Conservation (phyloP, 148 eudicot species). For the Pharnaceum exiguum region DNA sequence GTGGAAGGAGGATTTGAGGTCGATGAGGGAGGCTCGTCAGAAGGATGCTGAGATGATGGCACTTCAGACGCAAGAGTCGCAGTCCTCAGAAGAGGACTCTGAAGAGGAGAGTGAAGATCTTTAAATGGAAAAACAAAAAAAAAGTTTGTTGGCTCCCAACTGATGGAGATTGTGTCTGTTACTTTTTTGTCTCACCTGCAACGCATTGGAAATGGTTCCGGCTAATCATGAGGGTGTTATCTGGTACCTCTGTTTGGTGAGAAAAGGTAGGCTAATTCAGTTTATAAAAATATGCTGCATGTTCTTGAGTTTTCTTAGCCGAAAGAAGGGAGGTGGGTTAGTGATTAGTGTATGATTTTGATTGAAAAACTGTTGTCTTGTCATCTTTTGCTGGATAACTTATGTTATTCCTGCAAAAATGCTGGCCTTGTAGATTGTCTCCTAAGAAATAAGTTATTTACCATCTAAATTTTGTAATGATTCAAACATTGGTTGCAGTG, state of each 20-base stretch:
- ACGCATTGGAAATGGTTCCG: neutral
- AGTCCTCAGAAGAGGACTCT: too few species aligned
- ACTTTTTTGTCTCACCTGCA: neutral
- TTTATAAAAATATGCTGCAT: neutral
- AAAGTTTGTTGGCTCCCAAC: neutral
- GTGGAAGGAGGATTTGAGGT: constrained; percentile 44
- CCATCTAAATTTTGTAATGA: too few species aligned
- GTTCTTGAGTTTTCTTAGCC: neutral
- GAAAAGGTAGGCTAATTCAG: neutral
- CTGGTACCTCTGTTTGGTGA: neutral
- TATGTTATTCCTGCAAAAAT: too few species aligned
- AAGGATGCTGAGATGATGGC: constrained; percentile 50
- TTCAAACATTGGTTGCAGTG: too few species aligned
- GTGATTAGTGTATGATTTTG: neutral
- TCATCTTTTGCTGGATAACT: too few species aligned
- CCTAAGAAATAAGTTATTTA: too few species aligned
- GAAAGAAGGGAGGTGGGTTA: neutral
- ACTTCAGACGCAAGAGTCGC: constrained; percentile 5
- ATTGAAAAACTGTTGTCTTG: too few species aligned
- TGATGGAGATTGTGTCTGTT: neutral
- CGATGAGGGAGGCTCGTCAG: constrained; percentile 33
- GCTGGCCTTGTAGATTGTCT: too few species aligned
- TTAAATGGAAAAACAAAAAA: neutral
- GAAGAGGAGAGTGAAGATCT: constrained; percentile 17
- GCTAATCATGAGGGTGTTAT: neutral